Conservation (phyloP, 257 asterid species). For the Anisodus tanguticus region DNA sequence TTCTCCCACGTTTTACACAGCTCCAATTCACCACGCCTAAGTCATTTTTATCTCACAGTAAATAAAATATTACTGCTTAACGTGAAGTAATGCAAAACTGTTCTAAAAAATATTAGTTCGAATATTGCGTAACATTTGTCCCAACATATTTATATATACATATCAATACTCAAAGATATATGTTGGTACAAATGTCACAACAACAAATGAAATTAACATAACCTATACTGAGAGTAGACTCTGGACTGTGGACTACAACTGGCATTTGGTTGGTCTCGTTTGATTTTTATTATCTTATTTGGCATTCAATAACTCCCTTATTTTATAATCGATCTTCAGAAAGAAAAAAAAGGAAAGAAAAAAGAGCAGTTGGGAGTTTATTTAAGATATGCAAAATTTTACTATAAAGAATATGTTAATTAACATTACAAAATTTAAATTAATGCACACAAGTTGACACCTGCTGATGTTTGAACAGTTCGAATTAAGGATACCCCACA, state of each 20-base stretch:
- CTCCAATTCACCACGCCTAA: no score
- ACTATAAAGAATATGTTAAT: background rate
- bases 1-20: no score
- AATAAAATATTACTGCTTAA: no score
- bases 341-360: no score
- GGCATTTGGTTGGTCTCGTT: background rate
- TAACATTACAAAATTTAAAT: constrained; percentile 17
- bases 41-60: no score
- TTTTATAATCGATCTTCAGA: background rate
- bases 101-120: no score
- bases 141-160: no score
- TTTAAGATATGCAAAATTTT: background rate
- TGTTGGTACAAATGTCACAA: no score
- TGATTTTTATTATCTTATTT: background rate
- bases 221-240: constrained; percentile 25
- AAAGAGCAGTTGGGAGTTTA: background rate
- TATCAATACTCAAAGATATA: no score
- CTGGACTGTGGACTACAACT: constrained; percentile 22
- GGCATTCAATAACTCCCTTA: background rate
- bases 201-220: background rate
- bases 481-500: background rate
- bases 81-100: no score
- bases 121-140: no score
- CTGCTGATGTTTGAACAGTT: constrained; percentile 21
- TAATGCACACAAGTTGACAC: background rate